These are phyloP conservation scores for Ogataea pini DNA, from an alignment of 805 yeast genomes.

Conservation along the genomic window DNA sequence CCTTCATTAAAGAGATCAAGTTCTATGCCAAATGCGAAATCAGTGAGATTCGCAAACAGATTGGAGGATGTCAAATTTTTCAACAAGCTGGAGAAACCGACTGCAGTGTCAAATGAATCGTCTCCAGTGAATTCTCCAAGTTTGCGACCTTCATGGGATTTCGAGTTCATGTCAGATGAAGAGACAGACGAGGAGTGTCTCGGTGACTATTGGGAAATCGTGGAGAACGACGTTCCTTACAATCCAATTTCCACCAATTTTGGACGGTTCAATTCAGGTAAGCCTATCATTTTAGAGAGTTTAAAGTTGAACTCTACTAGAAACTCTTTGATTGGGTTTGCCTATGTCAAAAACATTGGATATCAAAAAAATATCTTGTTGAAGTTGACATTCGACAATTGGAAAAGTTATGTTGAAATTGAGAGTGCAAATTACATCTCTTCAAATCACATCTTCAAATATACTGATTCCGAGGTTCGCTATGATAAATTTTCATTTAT, in stretches of 20 bases:
- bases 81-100: slow-evolving; percentile 60
- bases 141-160: slow-evolving; percentile 30
- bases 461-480: slow-evolving; percentile 31
- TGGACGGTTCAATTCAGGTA: slow-evolving; percentile 33
- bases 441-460: slow-evolving; percentile 42
- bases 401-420: slow-evolving; percentile 39
- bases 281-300: slow-evolving; percentile 37
- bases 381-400: slow-evolving; percentile 51
- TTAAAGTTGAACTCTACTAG: slow-evolving; percentile 42
- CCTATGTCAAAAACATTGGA: slow-evolving; percentile 40
- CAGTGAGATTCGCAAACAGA: slow-evolving; percentile 64
- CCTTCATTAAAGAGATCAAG: slow-evolving; percentile 40
- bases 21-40: slow-evolving; percentile 56
- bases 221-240: slow-evolving; percentile 34
- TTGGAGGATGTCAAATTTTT: slow-evolving; percentile 65
- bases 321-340: slow-evolving; percentile 43
- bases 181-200: slow-evolving; percentile 27
- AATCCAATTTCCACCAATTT: slow-evolving; percentile 31
- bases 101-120: slow-evolving; percentile 59
- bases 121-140: slow-evolving; percentile 42
- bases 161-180: slow-evolving; percentile 27
- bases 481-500: slow-evolving; percentile 51
- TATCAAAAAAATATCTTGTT: slow-evolving; percentile 43
- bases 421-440: slow-evolving; percentile 38
- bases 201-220: slow-evolving; percentile 32